These are phyloP conservation scores for Agrostemma githago DNA, from an alignment of 148 eudicot genomes.

Conservation along the genomic window DNA sequence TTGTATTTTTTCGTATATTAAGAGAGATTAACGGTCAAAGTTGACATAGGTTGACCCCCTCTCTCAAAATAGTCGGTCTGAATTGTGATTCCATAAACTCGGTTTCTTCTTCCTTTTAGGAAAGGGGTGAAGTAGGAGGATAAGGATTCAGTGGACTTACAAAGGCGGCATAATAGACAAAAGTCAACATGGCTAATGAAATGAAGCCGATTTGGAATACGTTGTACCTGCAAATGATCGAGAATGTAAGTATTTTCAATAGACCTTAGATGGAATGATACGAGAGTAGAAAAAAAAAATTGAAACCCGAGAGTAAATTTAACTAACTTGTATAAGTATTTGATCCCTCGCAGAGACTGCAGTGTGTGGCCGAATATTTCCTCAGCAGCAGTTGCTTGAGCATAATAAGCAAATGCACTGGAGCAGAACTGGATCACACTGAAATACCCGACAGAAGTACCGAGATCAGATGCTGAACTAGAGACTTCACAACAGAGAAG, in stretches of 20 bases:
- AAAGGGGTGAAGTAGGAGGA: neutral
- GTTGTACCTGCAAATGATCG: constrained; percentile 61
- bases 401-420: constrained; percentile 92
- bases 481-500: neutral
- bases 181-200: constrained; percentile 67
- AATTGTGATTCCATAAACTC: neutral
- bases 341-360: constrained; percentile 96
- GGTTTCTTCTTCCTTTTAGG: neutral
- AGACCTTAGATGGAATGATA: neutral
- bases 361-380: constrained; percentile 95
- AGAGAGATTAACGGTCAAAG: neutral
- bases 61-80: neutral
- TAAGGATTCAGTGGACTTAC: constrained; percentile 45
- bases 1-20: neutral
- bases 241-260: constrained; percentile 18
- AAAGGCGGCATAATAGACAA: constrained; percentile 75
- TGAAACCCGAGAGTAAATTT: neutral
- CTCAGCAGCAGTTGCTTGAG: constrained; percentile 98
- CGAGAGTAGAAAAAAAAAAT: neutral
- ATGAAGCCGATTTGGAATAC: constrained; percentile 92
- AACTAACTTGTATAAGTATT: constrained; percentile 91
- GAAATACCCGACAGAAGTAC: constrained; percentile 28
- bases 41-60: neutral
- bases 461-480: constrained; percentile 14
- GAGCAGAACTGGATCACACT: constrained; percentile 98